Base-by-base conservation (phyloP, 345 rosid genomes). In the Eucalyptus leucophloia region DNA sequence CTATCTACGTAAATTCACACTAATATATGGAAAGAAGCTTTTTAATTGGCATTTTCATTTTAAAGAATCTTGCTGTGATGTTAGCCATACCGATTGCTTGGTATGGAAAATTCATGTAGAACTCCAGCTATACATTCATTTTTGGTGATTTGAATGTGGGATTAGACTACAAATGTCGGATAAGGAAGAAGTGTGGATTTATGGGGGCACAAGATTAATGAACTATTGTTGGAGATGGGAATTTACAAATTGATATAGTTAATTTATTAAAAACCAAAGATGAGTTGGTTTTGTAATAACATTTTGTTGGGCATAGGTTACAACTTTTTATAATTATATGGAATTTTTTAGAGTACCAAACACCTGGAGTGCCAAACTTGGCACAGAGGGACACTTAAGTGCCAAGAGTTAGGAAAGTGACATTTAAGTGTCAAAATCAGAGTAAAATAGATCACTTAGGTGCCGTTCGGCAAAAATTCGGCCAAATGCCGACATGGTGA, bases 391-490 rank as follows among this genome's bases (percentile, higher is more conserved):
- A 12, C 6, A 49, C 1, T 49, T 49, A 49, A 49, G 50, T 49
- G 2, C 3, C 2, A 49, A 49, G 0, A 49, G 2, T 49, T 49
- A 49, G 15, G 6, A 49, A 49, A 49, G 50, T 49, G 2, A 49
- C 0, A 49, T 2, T 49, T 49, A 49, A 49, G 15, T 49, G 15
- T 2, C 50, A 2, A 49, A 49, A 49, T 49, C 2, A 2, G 50
- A 49, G 1, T 1, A 13, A 49, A 49, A 49, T 49, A 1, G 16
- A 49, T 13, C 50, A 49, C 50, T 13, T 49, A 13, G 14, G 16
- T 49, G 16, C 6, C 1, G 2, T 2, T 4, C 2, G 16, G 6
- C 0, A 6, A 49, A 49, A 49, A 49, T 49, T 1, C 1, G 2
- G 16, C 6, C 50, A 4, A 49, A 13, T 49, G 0, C 14, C 2